Percentiles rank a stretch among this genome's conserved stretches.
phyloP scores from a whole-genome alignment of 345 rosid species.

The Sonneratia caseolaris region DNA sequence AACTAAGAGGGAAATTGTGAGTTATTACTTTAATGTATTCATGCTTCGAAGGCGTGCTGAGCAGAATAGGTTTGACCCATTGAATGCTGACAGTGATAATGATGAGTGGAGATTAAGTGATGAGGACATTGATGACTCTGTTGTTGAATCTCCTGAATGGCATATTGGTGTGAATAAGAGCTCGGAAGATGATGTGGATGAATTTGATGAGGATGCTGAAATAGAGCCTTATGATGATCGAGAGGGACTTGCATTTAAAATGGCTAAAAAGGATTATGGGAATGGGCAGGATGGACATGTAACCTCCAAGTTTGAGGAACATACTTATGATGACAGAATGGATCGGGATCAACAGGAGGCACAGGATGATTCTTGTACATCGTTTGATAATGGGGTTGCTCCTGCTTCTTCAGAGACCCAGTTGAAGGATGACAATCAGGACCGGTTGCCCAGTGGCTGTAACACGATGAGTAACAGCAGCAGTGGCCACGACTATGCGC shows the following conservation, averaged over 20 bases:
- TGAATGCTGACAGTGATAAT: slow-evolving; percentile 65
- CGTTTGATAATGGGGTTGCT: slow-evolving; percentile 18
- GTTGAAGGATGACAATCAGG: slow-evolving; percentile 14
- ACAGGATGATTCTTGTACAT: slow-evolving; percentile 32
- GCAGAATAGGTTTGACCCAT: slow-evolving; percentile 46
- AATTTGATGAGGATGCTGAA: slow-evolving; percentile 12
- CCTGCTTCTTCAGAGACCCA: slow-evolving; percentile 1
- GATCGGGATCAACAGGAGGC: slow-evolving; percentile 8
- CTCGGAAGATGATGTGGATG: slow-evolving; percentile 21
- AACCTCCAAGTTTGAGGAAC: slow-evolving; percentile 9
- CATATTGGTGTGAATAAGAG: slow-evolving; percentile 17
- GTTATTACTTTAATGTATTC: slow-evolving; percentile 71
- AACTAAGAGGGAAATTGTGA: slow-evolving; percentile 46
- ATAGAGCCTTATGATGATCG: slow-evolving; percentile 9
- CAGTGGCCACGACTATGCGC: slow-evolving; percentile 14
- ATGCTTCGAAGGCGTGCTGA: slow-evolving; percentile 45
- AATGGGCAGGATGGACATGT: slow-evolving; percentile 3
- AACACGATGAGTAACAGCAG: slow-evolving; percentile 14
- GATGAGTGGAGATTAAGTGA: slow-evolving; percentile 61
- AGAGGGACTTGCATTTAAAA: slow-evolving; percentile 6
- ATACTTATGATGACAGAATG: slow-evolving; percentile 6
- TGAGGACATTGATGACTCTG: slow-evolving; percentile 48
- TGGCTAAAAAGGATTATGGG: not conserved
- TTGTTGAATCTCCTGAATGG: slow-evolving; percentile 32
- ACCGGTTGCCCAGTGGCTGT: slow-evolving; percentile 11